These are phyloP conservation scores for Gyromitra esculenta DNA, from an alignment of 2,329 filamentous ascomycete species.

Conservation along the genomic window DNA sequence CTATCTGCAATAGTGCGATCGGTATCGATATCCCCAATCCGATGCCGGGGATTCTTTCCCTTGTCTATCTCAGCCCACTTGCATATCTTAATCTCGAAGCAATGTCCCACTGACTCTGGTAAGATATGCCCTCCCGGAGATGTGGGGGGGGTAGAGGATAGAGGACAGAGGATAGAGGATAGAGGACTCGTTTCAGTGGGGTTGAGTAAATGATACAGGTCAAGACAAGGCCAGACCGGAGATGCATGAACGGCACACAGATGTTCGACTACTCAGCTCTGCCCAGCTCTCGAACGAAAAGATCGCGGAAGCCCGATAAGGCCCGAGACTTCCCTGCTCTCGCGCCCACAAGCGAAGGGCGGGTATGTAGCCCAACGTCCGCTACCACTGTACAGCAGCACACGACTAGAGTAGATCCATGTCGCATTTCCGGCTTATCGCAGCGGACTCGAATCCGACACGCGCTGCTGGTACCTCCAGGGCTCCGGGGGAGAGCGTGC, in stretches of 20 bases:
- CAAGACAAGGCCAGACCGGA: slow-evolving; percentile 21
- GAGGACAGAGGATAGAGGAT: not conserved
- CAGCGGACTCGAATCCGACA: not conserved
- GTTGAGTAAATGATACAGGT: slow-evolving; percentile 16
- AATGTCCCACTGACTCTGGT: slow-evolving; percentile 10
- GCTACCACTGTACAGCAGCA: slow-evolving; percentile 8
- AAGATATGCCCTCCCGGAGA: slow-evolving; percentile 14
- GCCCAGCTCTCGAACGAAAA: slow-evolving; percentile 3
- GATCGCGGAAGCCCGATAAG: slow-evolving; percentile 37
- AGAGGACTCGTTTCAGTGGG: slow-evolving; percentile 14
- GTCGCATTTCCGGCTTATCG: slow-evolving; percentile 34
- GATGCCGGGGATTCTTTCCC: slow-evolving; percentile 1
- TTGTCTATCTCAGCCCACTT: not conserved
- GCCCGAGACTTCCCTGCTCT: slow-evolving; percentile 20
- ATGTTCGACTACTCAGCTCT: not conserved
- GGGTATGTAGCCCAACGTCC: slow-evolving; percentile 22
- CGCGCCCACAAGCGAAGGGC: slow-evolving; percentile 16
- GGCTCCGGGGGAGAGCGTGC: not conserved
- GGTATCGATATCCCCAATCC: slow-evolving; percentile 2
- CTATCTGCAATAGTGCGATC: slow-evolving; percentile 18
- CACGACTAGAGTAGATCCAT: not conserved
- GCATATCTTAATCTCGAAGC: slow-evolving; percentile 13
- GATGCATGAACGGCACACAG: slow-evolving; percentile 9
- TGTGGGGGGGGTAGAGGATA: not conserved
- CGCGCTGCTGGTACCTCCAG: slow-evolving; percentile 7